Evolutionary conservation across 192 early-diverging fungal genomes (phyloP).

Genomic region (Coemansia sp.): DNA sequence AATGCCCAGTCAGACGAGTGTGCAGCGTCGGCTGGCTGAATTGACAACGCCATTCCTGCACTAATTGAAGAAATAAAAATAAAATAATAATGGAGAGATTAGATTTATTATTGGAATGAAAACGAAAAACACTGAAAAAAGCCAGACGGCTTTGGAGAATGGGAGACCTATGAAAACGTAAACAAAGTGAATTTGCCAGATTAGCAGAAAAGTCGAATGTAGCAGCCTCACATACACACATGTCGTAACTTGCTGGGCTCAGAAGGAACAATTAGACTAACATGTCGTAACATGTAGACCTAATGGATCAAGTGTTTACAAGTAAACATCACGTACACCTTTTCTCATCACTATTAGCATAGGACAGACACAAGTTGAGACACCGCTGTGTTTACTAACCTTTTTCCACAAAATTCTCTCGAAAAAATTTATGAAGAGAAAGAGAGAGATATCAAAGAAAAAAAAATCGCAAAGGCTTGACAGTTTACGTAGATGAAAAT

Average conservation of each 20-base stretch:
- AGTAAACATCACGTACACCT: slow-evolving; percentile 27
- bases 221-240: too few relatives aligned
- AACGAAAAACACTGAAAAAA: neutral
- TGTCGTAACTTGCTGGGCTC: neutral
- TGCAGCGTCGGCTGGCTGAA: slow-evolving; percentile 15
- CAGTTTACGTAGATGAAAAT: neutral
- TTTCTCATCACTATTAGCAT: slow-evolving; percentile 28
- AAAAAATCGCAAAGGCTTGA: neutral
- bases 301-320: slow-evolving; percentile 29
- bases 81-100: neutral
- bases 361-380: neutral
- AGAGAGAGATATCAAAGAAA: neutral
- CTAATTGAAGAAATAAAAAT: neutral
- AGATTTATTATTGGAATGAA: neutral
- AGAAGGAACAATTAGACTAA: slow-evolving; percentile 46
- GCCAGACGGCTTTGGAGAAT: neutral
- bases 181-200: neutral
- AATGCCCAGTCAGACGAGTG: slow-evolving; percentile 57
- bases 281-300: slow-evolving; percentile 26
- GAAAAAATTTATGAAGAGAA: neutral
- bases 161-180: neutral
- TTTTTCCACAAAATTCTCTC: neutral
- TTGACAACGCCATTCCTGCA: slow-evolving; percentile 14
- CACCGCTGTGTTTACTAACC: neutral
- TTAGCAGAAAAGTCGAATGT: neutral